Evolutionary conservation across 2,329 filamentous ascomycete genomes (phyloP).

Genomic region (Colletotrichum euphorbiae): DNA sequence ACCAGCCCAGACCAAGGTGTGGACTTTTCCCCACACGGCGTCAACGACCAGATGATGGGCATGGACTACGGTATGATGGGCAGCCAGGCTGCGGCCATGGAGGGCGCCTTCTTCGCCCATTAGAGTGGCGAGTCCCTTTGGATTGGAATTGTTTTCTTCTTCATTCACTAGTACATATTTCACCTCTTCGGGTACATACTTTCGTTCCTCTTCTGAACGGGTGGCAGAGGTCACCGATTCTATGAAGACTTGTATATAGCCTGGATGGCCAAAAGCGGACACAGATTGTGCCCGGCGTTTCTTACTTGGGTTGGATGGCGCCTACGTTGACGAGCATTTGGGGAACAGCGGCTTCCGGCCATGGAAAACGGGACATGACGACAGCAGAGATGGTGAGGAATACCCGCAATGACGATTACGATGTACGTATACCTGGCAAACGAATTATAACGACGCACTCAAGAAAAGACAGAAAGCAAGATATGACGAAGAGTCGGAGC

Average conservation of each 20-base stretch:
- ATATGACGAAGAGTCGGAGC: not conserved
- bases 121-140: constrained; percentile 42
- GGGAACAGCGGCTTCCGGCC: not conserved
- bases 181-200: constrained; percentile 4
- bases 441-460: not conserved
- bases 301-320: too few species aligned
- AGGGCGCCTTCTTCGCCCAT: constrained; percentile 58
- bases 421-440: not conserved
- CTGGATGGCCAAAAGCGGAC: not conserved
- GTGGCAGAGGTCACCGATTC: not conserved
- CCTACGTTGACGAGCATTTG: not conserved
- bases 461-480: not conserved
- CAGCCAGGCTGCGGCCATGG: constrained; percentile 51
- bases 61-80: constrained; percentile 55
- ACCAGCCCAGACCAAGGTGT: constrained; percentile 51
- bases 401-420: constrained; percentile 34
- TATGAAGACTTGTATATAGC: not conserved
- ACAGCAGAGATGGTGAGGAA: constrained; percentile 20
- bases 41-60: constrained; percentile 50
- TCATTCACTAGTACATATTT: constrained; percentile 16
- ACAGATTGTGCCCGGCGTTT: constrained; percentile 6
- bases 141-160: constrained; percentile 6
- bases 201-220: not conserved
- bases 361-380: constrained; percentile 29
- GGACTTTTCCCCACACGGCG: constrained; percentile 44